phyloP scores from a whole-genome alignment of 352 stramenopile genomes.

The Globisporangium nagaii region DNA sequence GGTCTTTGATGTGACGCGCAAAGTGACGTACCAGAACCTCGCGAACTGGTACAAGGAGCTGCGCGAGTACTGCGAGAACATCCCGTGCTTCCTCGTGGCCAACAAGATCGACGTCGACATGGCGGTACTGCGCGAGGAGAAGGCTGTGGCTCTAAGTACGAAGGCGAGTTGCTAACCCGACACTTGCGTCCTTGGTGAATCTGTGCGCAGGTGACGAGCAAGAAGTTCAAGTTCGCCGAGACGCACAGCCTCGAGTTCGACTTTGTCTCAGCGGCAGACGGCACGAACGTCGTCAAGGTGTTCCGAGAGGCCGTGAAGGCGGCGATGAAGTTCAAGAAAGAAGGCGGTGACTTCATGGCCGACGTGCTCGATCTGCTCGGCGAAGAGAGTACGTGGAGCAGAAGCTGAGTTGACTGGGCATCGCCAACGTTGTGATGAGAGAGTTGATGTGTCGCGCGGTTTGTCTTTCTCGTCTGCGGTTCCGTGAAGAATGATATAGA shows the following conservation, averaged over 20 bases:
- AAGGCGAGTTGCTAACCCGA: too few relatives aligned
- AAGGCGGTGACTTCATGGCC: constrained; percentile 90
- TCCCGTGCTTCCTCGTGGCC: constrained; percentile 92
- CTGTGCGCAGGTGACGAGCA: constrained; percentile 85
- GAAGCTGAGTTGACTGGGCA: too few relatives aligned
- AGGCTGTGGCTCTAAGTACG: too few relatives aligned
- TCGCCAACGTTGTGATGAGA: background rate
- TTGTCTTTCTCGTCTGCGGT: too few relatives aligned
- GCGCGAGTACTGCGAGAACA: constrained; percentile 89
- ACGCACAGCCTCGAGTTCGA: constrained; percentile 93
- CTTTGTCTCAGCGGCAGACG: constrained; percentile 93
- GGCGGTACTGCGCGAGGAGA: too few relatives aligned
- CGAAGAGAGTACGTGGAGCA: constrained; percentile 39
- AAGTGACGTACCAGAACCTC: constrained; percentile 94
- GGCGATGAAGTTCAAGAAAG: constrained; percentile 85
- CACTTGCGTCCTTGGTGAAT: background rate
- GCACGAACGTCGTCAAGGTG: constrained; percentile 95
- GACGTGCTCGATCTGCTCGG: constrained; percentile 89
- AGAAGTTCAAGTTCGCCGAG: constrained; percentile 95
- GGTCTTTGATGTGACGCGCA: constrained; percentile 95
- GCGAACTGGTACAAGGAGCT: constrained; percentile 90
- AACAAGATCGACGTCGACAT: constrained; percentile 98
- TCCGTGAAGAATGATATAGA: too few relatives aligned
- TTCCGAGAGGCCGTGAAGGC: constrained; percentile 88
- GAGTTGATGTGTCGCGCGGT: too few relatives aligned